Percentiles rank a stretch among this genome's conserved stretches.
phyloP scores from a whole-genome alignment of 1,284 basidiomycete genomes.

The Cystobasidium slooffiae region DNA sequence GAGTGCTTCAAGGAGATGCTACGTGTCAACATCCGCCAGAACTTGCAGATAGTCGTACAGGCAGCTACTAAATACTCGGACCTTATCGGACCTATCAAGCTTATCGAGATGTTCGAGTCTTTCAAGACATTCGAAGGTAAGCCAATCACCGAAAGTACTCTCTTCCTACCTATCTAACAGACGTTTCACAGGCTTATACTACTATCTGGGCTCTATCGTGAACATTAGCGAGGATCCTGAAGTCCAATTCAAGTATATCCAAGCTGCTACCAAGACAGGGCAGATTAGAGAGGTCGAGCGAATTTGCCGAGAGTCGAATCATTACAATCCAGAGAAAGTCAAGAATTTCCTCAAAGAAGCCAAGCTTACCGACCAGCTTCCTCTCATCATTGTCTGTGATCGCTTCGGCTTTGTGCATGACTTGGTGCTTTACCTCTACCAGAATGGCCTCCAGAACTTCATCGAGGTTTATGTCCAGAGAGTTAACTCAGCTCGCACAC shows the following conservation, averaged over 20 bases:
- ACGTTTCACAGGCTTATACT: slow-evolving; percentile 76
- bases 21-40: slow-evolving; percentile 94
- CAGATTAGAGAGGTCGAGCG: slow-evolving; percentile 99
- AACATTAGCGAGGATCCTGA: slow-evolving; percentile 95
- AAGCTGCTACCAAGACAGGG: slow-evolving; percentile 96
- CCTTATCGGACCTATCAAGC: slow-evolving; percentile 91
- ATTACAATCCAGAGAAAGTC: slow-evolving; percentile 99
- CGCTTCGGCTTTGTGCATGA: slow-evolving; percentile 99
- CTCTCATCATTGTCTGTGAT: slow-evolving; percentile 99
- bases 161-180: neutral
- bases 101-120: slow-evolving; percentile 98
- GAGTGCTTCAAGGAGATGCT: slow-evolving; percentile 98
- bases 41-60: slow-evolving; percentile 94
- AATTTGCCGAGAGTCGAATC: slow-evolving; percentile 95
- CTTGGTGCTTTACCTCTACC: slow-evolving; percentile 97
- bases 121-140: slow-evolving; percentile 95
- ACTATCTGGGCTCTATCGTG: slow-evolving; percentile 95
- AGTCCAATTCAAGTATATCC: slow-evolving; percentile 99
- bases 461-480: slow-evolving; percentile 99
- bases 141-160: slow-evolving; percentile 30
- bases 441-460: slow-evolving; percentile 94
- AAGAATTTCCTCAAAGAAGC: slow-evolving; percentile 99
- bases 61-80: slow-evolving; percentile 99
- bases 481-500: slow-evolving; percentile 95
- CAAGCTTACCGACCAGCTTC: slow-evolving; percentile 93